Percentiles rank a stretch among this genome's conserved stretches.
phyloP scores from a whole-genome alignment of 345 rosid genomes.

The Populus deltoides region DNA sequence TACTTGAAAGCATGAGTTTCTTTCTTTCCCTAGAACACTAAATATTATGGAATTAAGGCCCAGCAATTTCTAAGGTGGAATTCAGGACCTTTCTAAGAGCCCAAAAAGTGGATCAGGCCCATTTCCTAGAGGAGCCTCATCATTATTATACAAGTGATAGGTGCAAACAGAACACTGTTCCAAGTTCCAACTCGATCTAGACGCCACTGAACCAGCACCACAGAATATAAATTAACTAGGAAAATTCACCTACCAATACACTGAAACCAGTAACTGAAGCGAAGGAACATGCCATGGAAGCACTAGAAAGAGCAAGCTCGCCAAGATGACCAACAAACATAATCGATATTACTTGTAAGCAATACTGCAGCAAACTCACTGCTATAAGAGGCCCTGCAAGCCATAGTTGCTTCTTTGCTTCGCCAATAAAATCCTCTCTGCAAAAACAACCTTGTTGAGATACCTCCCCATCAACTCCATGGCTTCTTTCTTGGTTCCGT shows the following conservation, averaged over 20 bases:
- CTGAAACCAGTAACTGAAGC: constrained; percentile 47
- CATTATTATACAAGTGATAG: no score
- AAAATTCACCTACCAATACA: constrained; percentile 27
- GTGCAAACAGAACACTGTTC: no score
- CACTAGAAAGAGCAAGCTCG: constrained; percentile 39
- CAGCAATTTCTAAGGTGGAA: no score
- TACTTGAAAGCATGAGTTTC: no score
- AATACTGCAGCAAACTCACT: constrained; percentile 37
- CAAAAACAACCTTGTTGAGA: constrained; percentile 2
- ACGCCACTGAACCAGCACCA: background rate
- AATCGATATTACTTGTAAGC: constrained; percentile 40
- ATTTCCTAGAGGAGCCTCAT: no score
- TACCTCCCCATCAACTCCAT: constrained; percentile 9
- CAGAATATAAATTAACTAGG: background rate
- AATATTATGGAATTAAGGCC: no score
- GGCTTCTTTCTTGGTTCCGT: constrained; percentile 3
- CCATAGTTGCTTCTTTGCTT: constrained; percentile 35
- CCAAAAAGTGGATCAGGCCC: no score
- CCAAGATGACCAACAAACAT: constrained; percentile 55
- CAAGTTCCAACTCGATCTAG: no score
- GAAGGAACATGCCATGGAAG: constrained; percentile 51
- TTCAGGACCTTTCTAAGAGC: no score
- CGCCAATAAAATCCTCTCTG: constrained; percentile 18
- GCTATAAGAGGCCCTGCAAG: constrained; percentile 44
- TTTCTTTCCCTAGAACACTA: no score